Evolutionary conservation across 106 monocot species (phyloP).

Genomic region (Iris macrosiphon): DNA sequence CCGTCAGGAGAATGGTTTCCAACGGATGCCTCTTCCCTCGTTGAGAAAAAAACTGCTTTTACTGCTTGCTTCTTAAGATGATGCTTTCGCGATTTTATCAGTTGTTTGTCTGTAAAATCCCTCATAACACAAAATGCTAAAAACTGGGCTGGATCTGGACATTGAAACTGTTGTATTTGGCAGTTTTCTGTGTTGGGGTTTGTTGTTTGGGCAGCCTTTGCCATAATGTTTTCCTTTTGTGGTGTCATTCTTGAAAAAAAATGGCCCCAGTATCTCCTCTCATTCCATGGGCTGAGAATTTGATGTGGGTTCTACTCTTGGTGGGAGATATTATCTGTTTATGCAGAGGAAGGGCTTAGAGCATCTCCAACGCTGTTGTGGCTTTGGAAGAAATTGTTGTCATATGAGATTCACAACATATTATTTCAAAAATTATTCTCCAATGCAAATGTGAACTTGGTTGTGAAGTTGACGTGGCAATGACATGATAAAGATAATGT

Average conservation of each 20-base stretch:
- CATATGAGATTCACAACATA: too few relatives aligned
- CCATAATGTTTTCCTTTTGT: not conserved
- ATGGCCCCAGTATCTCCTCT: too few relatives aligned
- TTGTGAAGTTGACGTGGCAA: too few relatives aligned
- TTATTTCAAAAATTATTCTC: too few relatives aligned
- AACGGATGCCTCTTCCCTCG: slow-evolving; percentile 18
- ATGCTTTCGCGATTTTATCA: not conserved
- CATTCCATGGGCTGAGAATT: too few relatives aligned
- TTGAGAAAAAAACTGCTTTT: slow-evolving; percentile 3
- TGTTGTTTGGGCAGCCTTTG: not conserved
- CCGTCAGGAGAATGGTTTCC: slow-evolving; percentile 26
- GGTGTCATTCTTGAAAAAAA: slow-evolving; percentile 2
- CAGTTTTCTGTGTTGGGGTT: slow-evolving; percentile 9
- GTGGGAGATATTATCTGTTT: not conserved
- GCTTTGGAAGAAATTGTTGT: too few relatives aligned
- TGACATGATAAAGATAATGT: too few relatives aligned
- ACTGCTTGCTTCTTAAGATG: not conserved
- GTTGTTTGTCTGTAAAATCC: slow-evolving; percentile 4
- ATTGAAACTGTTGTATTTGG: not conserved
- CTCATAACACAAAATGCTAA: not conserved
- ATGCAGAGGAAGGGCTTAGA: too few relatives aligned
- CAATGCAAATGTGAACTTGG: too few relatives aligned
- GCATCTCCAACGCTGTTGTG: too few relatives aligned
- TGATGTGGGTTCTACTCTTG: not conserved
- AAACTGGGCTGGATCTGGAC: too few relatives aligned